These are phyloP conservation scores for Neurospora discreta DNA, from an alignment of 495 filamentous ascomycete genomes.

Conservation along the genomic window DNA sequence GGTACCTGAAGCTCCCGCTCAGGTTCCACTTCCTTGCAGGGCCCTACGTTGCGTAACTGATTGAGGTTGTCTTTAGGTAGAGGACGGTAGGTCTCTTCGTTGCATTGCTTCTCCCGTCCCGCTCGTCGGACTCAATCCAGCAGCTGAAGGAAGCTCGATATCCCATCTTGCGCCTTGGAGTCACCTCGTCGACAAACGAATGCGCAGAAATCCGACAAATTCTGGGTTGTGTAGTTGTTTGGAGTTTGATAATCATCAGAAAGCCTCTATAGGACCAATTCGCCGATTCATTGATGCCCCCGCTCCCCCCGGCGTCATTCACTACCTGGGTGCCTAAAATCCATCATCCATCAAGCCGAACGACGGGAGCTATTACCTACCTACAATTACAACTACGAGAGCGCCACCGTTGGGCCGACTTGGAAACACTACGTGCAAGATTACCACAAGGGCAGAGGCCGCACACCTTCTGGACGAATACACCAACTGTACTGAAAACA, in stretches of 20 bases:
- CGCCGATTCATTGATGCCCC: background rate
- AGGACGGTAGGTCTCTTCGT: too few relatives aligned
- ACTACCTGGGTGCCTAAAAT: background rate
- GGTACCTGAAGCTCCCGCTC: background rate
- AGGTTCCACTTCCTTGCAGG: background rate
- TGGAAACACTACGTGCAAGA: background rate
- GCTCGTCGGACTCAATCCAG: background rate
- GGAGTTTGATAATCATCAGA: background rate
- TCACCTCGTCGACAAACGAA: background rate
- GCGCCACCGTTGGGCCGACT: background rate
- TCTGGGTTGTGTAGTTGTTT: background rate
- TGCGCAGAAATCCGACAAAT: background rate
- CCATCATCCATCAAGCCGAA: background rate
- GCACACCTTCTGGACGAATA: background rate
- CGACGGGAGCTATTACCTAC: background rate
- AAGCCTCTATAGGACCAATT: background rate
- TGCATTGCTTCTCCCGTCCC: background rate
- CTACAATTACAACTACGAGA: background rate
- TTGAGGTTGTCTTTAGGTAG: too few relatives aligned
- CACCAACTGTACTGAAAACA: constrained; percentile 16
- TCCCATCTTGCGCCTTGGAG: background rate
- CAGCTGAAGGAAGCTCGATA: background rate
- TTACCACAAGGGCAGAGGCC: background rate
- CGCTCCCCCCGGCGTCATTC: background rate
- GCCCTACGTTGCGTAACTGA: background rate